These are phyloP conservation scores for Fusarium sp. DNA, from an alignment of 2,329 filamentous ascomycete species.

Conservation along the genomic window DNA sequence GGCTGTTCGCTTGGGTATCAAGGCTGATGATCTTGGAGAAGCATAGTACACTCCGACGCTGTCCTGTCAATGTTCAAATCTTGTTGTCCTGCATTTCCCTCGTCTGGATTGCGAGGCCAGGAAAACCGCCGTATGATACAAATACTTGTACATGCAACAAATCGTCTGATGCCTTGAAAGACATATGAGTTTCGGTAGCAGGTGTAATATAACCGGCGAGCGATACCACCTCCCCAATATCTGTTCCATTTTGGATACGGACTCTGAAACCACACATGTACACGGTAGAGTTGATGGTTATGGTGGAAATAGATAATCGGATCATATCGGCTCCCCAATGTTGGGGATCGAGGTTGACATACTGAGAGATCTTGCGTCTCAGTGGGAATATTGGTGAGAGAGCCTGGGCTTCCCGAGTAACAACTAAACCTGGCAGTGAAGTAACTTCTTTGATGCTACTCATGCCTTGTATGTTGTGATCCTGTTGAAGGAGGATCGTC, in stretches of 20 bases:
- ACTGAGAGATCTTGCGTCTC: neutral
- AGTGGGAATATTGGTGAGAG: neutral
- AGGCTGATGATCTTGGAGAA: neutral
- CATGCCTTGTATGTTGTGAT: neutral
- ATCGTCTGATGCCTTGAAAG: neutral
- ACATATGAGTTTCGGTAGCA: neutral
- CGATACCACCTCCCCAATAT: neutral
- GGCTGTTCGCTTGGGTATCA: neutral
- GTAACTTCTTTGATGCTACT: fast-evolving
- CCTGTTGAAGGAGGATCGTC: neutral
- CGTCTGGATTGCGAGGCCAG: neutral
- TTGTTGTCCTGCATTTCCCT: neutral
- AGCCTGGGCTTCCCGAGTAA: neutral
- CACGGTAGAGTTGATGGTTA: neutral
- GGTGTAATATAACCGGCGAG: neutral
- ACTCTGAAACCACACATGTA: slow-evolving; percentile 18
- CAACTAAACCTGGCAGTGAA: neutral
- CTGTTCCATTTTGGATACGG: neutral
- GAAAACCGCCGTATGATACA: neutral
- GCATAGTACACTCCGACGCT: fast-evolving
- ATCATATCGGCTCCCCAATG: neutral
- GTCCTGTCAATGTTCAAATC: neutral
- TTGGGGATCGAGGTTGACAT: neutral
- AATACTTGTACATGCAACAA: neutral
- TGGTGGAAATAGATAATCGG: neutral